A percentile compares a stretch with the other conserved stretches of the same genome.
These are phyloP conservation scores for Claviceps purpurea DNA, from an alignment of 2,329 filamentous ascomycete genomes.

Conservation along the genomic window DNA sequence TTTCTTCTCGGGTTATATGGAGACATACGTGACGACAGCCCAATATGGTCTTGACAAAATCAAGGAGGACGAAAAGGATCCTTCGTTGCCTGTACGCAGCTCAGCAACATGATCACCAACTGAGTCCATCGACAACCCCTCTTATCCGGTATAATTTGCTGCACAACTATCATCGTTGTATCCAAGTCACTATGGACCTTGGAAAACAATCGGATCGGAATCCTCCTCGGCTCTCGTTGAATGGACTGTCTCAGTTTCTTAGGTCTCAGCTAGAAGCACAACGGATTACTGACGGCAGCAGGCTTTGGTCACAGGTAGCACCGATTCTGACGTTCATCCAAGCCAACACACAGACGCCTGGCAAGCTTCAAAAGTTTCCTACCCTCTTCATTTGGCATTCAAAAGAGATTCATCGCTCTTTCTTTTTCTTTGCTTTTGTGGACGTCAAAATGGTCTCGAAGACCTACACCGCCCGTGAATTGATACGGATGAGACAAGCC, in stretches of 20 bases:
- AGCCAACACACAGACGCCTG: slow-evolving; percentile 11
- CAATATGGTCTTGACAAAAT: slow-evolving; percentile 15
- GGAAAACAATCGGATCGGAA: slow-evolving; percentile 15
- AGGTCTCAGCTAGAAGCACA: slow-evolving; percentile 14
- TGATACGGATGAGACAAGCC: slow-evolving; percentile 24
- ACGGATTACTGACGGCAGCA: slow-evolving; percentile 17
- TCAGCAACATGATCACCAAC: slow-evolving; percentile 25
- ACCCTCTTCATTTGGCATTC: slow-evolving; percentile 27
- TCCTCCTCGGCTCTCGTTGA: slow-evolving; percentile 8
- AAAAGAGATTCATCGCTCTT: slow-evolving; percentile 20
- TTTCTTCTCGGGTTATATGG: background rate
- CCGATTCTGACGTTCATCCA: slow-evolving; percentile 23
- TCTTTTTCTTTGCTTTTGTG: slow-evolving; percentile 28
- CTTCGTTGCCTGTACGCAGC: slow-evolving; percentile 16
- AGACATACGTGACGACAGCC: slow-evolving; percentile 2
- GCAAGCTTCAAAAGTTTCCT: slow-evolving; percentile 16
- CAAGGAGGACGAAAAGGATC: slow-evolving; percentile 22
- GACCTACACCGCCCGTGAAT: slow-evolving; percentile 30
- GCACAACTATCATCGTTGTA: slow-evolving; percentile 16
- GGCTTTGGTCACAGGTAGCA: slow-evolving; percentile 16
- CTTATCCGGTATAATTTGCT: slow-evolving; percentile 19
- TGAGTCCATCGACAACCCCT: slow-evolving; percentile 18
- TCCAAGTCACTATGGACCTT: slow-evolving; percentile 16
- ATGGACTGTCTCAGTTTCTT: slow-evolving; percentile 14
- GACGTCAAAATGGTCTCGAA: slow-evolving; percentile 27